phyloP scores from a whole-genome alignment of 305 asterid genomes.

The Withania somnifera region DNA sequence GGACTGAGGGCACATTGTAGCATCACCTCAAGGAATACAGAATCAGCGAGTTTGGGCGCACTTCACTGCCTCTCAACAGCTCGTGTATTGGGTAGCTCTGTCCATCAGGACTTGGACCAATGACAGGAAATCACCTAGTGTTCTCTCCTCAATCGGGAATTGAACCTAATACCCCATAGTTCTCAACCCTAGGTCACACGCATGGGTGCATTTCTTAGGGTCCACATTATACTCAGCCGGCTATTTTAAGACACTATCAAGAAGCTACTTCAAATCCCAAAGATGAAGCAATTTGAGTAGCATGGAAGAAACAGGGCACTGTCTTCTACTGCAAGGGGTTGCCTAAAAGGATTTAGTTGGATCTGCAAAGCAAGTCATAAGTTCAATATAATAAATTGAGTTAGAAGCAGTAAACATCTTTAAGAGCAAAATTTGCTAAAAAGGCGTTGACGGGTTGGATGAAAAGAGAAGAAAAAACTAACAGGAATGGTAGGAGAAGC shows the following conservation, averaged over 20 bases:
- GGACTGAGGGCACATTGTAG: not conserved
- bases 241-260: not conserved
- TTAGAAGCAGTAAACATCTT: not conserved
- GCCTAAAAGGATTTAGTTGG: constrained; percentile 91
- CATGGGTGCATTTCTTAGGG: not conserved
- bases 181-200: not conserved
- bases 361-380: constrained; percentile 28
- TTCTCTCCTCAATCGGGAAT: not conserved
- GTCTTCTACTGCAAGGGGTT: constrained; percentile 66
- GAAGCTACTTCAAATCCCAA: constrained; percentile 40
- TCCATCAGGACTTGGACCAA: not conserved
- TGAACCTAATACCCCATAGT: not conserved
- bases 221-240: not conserved
- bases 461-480: constrained; percentile 8
- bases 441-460: not conserved
- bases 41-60: not conserved
- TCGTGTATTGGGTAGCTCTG: not conserved
- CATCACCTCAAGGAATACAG: not conserved
- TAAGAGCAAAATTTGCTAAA: not conserved
- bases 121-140: not conserved
- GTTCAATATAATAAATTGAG: not conserved
- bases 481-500: constrained; percentile 42
- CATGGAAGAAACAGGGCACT: constrained; percentile 64
- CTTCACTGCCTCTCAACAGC: not conserved
- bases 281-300: constrained; percentile 80